These are phyloP conservation scores for Aurantiochytrium sp. DNA, from an alignment of 108 stramenopile species.

Conservation along the genomic window DNA sequence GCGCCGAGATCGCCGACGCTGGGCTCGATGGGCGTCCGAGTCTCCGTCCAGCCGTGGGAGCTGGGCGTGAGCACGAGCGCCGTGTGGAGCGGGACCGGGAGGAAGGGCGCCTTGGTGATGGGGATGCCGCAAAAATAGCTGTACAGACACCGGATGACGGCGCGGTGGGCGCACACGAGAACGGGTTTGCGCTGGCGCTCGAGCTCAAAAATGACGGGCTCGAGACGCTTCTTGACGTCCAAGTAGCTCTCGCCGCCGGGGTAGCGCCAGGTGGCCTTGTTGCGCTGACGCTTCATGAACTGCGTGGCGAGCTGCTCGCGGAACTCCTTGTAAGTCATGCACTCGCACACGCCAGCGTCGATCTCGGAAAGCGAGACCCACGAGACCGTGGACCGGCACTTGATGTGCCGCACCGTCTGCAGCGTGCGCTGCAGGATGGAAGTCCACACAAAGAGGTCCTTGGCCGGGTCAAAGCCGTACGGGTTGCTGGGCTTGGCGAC, in stretches of 20 bases:
- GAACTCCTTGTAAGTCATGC: slow-evolving; percentile 51
- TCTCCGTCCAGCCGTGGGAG: slow-evolving; percentile 90
- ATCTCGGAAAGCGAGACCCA: slow-evolving; percentile 38
- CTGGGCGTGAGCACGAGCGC: slow-evolving; percentile 89
- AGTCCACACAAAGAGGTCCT: slow-evolving; percentile 31
- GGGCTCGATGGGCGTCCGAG: slow-evolving; percentile 51
- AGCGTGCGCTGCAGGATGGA: slow-evolving; percentile 21
- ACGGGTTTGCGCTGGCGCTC: slow-evolving; percentile 94
- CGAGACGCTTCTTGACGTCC: slow-evolving; percentile 94
- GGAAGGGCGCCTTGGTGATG: slow-evolving; percentile 89
- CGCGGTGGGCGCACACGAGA: slow-evolving; percentile 82
- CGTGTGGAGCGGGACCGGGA: slow-evolving; percentile 89
- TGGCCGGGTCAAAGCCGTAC: not conserved
- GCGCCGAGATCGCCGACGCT: slow-evolving; percentile 20
- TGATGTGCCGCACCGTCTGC: slow-evolving; percentile 24
- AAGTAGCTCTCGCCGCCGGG: slow-evolving; percentile 89
- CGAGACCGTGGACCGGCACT: not conserved
- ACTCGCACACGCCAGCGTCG: slow-evolving; percentile 48
- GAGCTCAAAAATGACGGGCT: slow-evolving; percentile 92
- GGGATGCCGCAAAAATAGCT: slow-evolving; percentile 96
- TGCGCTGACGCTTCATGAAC: slow-evolving; percentile 33
- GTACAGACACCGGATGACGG: slow-evolving; percentile 89
- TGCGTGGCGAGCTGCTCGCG: slow-evolving; percentile 36
- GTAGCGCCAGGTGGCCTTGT: slow-evolving; percentile 52
- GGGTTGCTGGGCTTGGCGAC: not conserved